Percentiles rank a stretch among this genome's conserved stretches.
Evolutionary conservation across 2,329 filamentous ascomycete species (phyloP).

Genomic region (Ophiocordyceps camponoti-saundersi): DNA sequence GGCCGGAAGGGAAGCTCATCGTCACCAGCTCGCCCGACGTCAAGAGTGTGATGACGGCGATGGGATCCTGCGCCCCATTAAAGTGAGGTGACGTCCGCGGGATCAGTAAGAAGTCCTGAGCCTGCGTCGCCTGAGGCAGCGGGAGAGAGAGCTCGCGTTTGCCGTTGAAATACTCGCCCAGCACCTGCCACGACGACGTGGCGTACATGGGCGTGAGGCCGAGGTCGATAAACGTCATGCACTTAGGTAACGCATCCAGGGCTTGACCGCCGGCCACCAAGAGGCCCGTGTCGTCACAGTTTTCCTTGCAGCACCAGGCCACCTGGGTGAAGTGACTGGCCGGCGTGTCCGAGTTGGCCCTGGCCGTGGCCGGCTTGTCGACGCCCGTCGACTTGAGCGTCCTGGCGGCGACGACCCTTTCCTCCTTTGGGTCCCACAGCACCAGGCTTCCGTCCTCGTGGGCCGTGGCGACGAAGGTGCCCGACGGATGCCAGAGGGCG

Average conservation of each 20-base stretch:
- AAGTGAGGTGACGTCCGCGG: constrained; percentile 76
- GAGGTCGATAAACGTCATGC: constrained; percentile 77
- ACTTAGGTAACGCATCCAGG: constrained; percentile 50
- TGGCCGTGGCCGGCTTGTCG: constrained; percentile 41
- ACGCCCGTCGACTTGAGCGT: constrained; percentile 61
- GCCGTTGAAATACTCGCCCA: constrained; percentile 64
- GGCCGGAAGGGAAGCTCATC: constrained; percentile 80
- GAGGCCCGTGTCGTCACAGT: constrained; percentile 83
- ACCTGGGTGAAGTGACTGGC: constrained; percentile 65
- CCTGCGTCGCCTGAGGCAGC: constrained; percentile 60
- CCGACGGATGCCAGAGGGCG: constrained; percentile 87
- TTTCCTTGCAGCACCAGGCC: constrained; percentile 85
- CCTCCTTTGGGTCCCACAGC: constrained; percentile 88
- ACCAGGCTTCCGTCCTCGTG: constrained; percentile 87
- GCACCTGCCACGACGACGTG: constrained; percentile 75
- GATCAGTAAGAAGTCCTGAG: constrained; percentile 67
- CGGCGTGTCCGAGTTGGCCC: constrained; percentile 34
- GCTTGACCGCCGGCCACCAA: constrained; percentile 69
- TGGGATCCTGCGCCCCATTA: constrained; percentile 73
- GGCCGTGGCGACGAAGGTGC: constrained; percentile 71
- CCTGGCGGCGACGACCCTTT: constrained; percentile 65
- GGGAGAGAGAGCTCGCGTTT: constrained; percentile 56
- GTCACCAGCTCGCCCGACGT: constrained; percentile 81
- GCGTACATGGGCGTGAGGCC: constrained; percentile 79
- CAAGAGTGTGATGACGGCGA: constrained; percentile 64